phyloP scores from a whole-genome alignment of 2,329 filamentous ascomycete species.

The Cladosporium sp. region DNA sequence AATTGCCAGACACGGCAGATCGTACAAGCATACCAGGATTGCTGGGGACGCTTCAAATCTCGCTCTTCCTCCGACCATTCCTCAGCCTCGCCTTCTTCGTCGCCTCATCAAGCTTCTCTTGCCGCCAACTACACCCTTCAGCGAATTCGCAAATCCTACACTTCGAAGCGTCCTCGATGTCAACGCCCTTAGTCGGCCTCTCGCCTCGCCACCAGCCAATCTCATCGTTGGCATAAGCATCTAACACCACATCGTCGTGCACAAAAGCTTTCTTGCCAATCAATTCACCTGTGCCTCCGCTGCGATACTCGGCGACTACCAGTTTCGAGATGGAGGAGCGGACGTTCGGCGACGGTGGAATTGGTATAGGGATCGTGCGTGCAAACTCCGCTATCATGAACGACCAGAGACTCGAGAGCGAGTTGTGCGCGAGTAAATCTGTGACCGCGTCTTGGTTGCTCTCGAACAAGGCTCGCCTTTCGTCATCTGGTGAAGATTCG shows the following conservation, averaged over 20 bases:
- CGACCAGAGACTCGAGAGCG: constrained; percentile 59
- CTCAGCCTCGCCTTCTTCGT: constrained; percentile 31
- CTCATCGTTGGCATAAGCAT: constrained; percentile 66
- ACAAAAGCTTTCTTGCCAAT: constrained; percentile 63
- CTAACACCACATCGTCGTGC: constrained; percentile 65
- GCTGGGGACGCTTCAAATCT: constrained; percentile 22
- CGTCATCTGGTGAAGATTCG: constrained; percentile 19
- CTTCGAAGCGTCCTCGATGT: constrained; percentile 84
- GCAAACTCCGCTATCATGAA: constrained; percentile 64
- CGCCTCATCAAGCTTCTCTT: constrained; percentile 64
- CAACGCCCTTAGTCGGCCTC: constrained; percentile 70
- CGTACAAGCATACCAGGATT: neutral
- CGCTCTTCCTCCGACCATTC: constrained; percentile 23
- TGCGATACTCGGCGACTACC: constrained; percentile 58
- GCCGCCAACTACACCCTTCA: constrained; percentile 75
- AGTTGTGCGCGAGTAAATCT: constrained; percentile 60
- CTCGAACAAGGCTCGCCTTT: constrained; percentile 32
- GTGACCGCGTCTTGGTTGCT: constrained; percentile 49
- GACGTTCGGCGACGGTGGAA: constrained; percentile 46
- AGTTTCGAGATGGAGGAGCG: constrained; percentile 51
- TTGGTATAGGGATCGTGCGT: constrained; percentile 35
- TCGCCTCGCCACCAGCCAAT: constrained; percentile 89
- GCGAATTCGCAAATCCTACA: constrained; percentile 83
- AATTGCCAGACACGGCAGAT: neutral
- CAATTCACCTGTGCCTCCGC: constrained; percentile 48